phyloP scores from a whole-genome alignment of 169 alveolate species.

The Plasmodium coatneyi region DNA sequence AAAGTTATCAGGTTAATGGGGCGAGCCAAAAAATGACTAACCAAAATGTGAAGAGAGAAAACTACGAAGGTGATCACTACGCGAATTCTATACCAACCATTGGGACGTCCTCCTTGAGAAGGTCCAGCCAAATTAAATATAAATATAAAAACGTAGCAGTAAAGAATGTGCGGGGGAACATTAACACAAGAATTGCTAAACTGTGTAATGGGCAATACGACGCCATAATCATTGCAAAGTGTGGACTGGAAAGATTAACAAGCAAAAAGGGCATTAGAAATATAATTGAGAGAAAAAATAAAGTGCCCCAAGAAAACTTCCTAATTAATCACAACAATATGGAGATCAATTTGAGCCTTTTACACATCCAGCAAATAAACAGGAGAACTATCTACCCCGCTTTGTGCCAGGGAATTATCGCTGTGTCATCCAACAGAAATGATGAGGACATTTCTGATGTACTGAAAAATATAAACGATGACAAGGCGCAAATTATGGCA shows the following conservation, averaged over 20 bases:
- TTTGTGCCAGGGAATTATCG: constrained; percentile 69
- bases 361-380: constrained; percentile 51
- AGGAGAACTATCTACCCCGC: constrained; percentile 46
- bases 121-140: constrained; percentile 60
- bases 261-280: not conserved
- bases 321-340: constrained; percentile 19
- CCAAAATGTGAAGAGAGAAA: not conserved
- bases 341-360: constrained; percentile 9
- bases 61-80: not conserved
- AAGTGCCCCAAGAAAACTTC: not conserved
- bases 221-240: constrained; percentile 49
- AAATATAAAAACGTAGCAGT: constrained; percentile 34
- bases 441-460: constrained; percentile 8
- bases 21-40: not conserved
- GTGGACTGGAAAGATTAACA: constrained; percentile 64
- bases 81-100: not conserved
- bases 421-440: constrained; percentile 35
- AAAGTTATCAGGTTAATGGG: not conserved
- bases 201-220: constrained; percentile 37
- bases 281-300: not conserved
- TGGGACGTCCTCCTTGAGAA: constrained; percentile 63
- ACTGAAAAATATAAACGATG: constrained; percentile 46
- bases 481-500: constrained; percentile 66
- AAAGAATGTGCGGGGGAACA: constrained; percentile 41
- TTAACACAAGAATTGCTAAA: constrained; percentile 62